A percentile compares a stretch with the other conserved stretches of the same genome.
Evolutionary conservation across 257 asterid species (phyloP).

Genomic region (Forsythia viridissima): DNA sequence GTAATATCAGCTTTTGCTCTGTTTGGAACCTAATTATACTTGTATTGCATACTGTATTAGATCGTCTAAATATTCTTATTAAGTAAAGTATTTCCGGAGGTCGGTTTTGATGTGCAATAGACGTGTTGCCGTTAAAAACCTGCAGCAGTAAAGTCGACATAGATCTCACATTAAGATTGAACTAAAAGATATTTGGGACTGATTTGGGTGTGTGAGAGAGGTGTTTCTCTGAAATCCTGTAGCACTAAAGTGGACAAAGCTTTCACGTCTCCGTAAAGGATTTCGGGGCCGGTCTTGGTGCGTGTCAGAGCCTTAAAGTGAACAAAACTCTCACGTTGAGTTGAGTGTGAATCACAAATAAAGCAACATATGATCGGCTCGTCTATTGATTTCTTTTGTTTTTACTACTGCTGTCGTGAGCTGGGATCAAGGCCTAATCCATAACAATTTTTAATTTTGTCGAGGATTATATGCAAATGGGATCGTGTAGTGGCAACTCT

Average conservation of each 20-base stretch:
- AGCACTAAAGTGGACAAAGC: not conserved
- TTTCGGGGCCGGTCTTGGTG: no score
- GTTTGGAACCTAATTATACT: not conserved
- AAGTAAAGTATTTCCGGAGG: no score
- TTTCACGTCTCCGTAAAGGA: no score
- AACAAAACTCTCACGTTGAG: not conserved
- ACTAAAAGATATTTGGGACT: not conserved
- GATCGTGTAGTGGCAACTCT: constrained; percentile 64
- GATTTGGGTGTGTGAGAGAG: not conserved
- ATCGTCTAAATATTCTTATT: not conserved
- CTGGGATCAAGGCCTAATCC: no score
- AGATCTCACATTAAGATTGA: no score
- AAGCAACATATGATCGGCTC: not conserved
- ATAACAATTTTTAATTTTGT: not conserved
- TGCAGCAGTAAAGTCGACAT: no score
- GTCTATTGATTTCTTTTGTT: not conserved
- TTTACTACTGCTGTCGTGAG: no score
- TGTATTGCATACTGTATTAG: no score
- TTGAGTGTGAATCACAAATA: not conserved
- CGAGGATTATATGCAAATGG: constrained; percentile 42
- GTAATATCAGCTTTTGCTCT: no score
- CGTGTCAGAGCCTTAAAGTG: not conserved
- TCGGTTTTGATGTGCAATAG: no score
- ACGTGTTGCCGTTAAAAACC: no score
- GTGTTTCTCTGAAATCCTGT: not conserved